Conservation (phyloP, 768 basidiomycete species). For the Nidularia sp. region DNA sequence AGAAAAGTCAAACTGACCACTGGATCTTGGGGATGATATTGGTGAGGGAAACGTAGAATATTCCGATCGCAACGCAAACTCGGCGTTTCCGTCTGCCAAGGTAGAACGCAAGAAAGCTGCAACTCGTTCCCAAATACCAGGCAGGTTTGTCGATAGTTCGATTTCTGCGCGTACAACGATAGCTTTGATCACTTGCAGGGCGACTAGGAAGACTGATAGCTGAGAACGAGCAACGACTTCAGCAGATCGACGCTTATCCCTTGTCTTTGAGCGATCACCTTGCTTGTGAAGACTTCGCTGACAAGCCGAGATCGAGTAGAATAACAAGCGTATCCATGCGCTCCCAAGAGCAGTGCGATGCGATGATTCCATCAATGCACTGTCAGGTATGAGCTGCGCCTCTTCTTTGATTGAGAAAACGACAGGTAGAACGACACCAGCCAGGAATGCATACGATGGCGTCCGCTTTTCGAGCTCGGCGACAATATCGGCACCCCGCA, state of each 20-base stretch:
- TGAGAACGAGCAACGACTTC: constrained; percentile 19
- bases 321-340: constrained; percentile 61
- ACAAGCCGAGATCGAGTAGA: constrained; percentile 54
- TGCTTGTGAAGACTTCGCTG: constrained; percentile 25
- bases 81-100: constrained; percentile 55
- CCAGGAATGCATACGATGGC: constrained; percentile 58
- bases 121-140: constrained; percentile 64
- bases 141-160: constrained; percentile 50
- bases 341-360: constrained; percentile 40
- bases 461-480: constrained; percentile 50
- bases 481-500: constrained; percentile 50
- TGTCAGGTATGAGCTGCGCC: constrained; percentile 35
- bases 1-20: constrained; percentile 29
- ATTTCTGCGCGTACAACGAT: constrained; percentile 59
- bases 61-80: constrained; percentile 45
- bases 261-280: constrained; percentile 43
- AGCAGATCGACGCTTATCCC: constrained; percentile 26
- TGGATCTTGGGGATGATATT: constrained; percentile 43
- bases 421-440: constrained; percentile 61
- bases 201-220: constrained; percentile 40
- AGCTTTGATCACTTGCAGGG: constrained; percentile 65
- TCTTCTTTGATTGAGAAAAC: constrained; percentile 49
- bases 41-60: constrained; percentile 53
- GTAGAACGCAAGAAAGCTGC: constrained; percentile 45
- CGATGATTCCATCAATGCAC: constrained; percentile 36